Evolutionary conservation across 2,329 filamentous ascomycete species (phyloP).

Genomic region (Aureobasidium sp.): DNA sequence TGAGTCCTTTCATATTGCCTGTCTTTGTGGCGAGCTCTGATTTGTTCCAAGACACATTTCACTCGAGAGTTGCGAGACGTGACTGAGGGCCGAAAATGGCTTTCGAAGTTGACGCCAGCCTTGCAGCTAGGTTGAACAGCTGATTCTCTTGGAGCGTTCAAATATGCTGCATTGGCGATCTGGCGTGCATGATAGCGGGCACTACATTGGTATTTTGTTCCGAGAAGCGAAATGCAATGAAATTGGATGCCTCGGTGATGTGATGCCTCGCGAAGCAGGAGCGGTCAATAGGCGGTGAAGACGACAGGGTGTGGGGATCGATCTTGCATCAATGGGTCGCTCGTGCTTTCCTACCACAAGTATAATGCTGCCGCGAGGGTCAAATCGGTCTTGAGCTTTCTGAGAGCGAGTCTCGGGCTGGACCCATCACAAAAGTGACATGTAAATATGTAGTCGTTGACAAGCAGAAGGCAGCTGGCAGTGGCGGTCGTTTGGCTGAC

Average conservation of each 20-base stretch:
- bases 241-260: conserved; percentile 5
- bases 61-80: background rate
- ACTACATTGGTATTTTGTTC: conserved; percentile 1
- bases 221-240: background rate
- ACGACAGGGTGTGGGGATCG: background rate
- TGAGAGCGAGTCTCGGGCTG: background rate
- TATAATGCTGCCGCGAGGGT: background rate
- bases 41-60: background rate
- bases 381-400: background rate
- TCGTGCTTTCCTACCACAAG: background rate
- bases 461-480: background rate
- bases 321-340: conserved; percentile 1
- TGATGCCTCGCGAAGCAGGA: background rate
- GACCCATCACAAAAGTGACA: conserved; percentile 12
- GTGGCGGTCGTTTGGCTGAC: conserved; percentile 7
- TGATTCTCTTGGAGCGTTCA: background rate
- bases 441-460: background rate
- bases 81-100: conserved; percentile 3
- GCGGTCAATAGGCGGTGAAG: conserved; percentile 14
- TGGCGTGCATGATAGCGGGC: background rate
- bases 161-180: conserved; percentile 8
- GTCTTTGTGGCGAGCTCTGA: background rate
- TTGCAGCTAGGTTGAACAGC: conserved; percentile 11
- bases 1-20: background rate
- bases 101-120: conserved; percentile 12